phyloP scores from a whole-genome alignment of 371 early-diverging fungal species.

The Circinella umbellata region DNA sequence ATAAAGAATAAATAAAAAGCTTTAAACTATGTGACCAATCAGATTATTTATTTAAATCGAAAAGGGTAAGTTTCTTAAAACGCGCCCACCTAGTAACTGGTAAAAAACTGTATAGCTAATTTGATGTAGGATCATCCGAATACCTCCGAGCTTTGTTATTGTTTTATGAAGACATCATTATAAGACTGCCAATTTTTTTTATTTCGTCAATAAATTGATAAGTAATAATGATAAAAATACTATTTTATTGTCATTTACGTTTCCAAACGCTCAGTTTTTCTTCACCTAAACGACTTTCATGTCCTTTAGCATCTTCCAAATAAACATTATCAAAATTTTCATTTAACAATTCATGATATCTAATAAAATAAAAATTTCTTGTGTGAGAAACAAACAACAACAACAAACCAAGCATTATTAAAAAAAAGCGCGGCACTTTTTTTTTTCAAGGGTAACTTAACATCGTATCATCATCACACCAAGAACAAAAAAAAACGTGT shows the following conservation, averaged over 20 bases:
- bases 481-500: neutral
- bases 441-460: neutral
- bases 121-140: no score
- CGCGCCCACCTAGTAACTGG: no score
- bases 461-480: no score
- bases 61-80: no score
- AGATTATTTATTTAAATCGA: no score
- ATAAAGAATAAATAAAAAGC: no score
- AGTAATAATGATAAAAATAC: neutral
- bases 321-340: constrained; percentile 61
- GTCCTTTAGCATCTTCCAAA: constrained; percentile 58
- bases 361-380: neutral
- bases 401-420: constrained; percentile 4
- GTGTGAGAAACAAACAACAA: neutral
- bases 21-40: no score
- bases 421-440: constrained; percentile 5
- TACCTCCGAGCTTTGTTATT: no score
- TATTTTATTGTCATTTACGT: constrained; percentile 11
- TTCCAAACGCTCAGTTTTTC: constrained; percentile 69
- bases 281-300: constrained; percentile 53
- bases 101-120: no score
- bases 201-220: no score
- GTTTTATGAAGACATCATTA: no score
- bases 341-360: constrained; percentile 37
- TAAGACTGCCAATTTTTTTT: neutral